These are phyloP conservation scores for Acrasis kona DNA, from an alignment of 78 protist genomes.

Conservation along the genomic window DNA sequence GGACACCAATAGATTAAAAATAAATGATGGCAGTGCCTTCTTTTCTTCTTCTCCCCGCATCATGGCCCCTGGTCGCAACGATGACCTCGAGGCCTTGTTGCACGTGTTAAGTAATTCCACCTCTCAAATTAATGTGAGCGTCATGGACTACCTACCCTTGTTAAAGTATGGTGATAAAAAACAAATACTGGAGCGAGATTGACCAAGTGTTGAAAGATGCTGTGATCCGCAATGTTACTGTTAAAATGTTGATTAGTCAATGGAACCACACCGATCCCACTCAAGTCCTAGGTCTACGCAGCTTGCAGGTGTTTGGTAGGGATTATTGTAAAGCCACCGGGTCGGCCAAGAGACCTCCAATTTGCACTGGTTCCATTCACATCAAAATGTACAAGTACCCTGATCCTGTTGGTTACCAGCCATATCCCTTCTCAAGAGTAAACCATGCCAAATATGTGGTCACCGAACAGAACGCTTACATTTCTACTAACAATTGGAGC, in stretches of 20 bases:
- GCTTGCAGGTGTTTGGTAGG: not conserved
- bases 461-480: slow-evolving; percentile 41
- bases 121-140: not conserved
- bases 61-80: no score
- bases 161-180: not conserved
- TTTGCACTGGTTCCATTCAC: not conserved
- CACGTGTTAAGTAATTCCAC: not conserved
- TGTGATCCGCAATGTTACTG: slow-evolving; percentile 30
- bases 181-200: not conserved
- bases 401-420: slow-evolving; percentile 26
- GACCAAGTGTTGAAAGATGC: not conserved
- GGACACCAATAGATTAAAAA: no score
- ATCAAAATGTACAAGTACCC: slow-evolving; percentile 47
- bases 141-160: not conserved
- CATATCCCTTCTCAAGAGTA: slow-evolving; percentile 64
- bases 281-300: not conserved
- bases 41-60: no score
- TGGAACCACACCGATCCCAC: slow-evolving; percentile 58
- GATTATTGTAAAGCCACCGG: not conserved
- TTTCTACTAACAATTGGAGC: slow-evolving; percentile 64
- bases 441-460: slow-evolving; percentile 78
- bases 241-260: slow-evolving; percentile 37
- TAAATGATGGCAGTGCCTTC: no score
- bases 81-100: not conserved
- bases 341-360: not conserved